Conservation (phyloP, 371 early-diverging fungal genomes). For the Parasitella parasitica region DNA sequence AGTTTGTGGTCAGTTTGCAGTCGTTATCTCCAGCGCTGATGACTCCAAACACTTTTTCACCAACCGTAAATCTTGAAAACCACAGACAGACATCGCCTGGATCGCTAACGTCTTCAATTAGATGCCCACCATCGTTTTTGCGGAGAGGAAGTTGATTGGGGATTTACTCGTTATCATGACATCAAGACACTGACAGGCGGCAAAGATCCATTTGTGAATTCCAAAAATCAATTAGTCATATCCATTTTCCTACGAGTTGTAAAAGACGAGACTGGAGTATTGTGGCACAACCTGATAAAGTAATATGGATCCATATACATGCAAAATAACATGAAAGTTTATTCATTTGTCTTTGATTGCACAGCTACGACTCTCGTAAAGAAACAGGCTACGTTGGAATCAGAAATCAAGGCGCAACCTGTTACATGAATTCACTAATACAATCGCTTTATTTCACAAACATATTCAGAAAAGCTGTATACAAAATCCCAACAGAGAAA, state of each 20-base stretch:
- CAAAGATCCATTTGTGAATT: slow-evolving; percentile 42
- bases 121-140: slow-evolving; percentile 84
- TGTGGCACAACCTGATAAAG: slow-evolving; percentile 93
- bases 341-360: too few relatives aligned
- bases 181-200: slow-evolving; percentile 37
- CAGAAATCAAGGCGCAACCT: slow-evolving; percentile 99
- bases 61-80: slow-evolving; percentile 67
- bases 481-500: slow-evolving; percentile 86
- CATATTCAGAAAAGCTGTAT: slow-evolving; percentile 88
- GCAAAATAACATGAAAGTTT: too few relatives aligned
- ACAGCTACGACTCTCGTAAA: slow-evolving; percentile 83
- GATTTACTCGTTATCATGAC: slow-evolving; percentile 73
- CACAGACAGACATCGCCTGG: too few relatives aligned
- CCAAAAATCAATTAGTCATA: slow-evolving; percentile 60
- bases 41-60: slow-evolving; percentile 62
- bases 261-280: slow-evolving; percentile 87
- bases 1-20: slow-evolving; percentile 80
- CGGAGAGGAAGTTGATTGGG: slow-evolving; percentile 88
- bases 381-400: slow-evolving; percentile 95
- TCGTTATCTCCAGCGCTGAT: slow-evolving; percentile 72
- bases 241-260: slow-evolving; percentile 79
- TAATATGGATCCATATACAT: slow-evolving; percentile 71
- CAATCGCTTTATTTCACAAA: slow-evolving; percentile 98
- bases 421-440: slow-evolving; percentile 98
- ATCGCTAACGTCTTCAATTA: not conserved